Evolutionary conservation across 768 basidiomycete genomes (phyloP), one percentile per base, ranked within the genome.

Genomic region (Galerina marginata): DNA sequence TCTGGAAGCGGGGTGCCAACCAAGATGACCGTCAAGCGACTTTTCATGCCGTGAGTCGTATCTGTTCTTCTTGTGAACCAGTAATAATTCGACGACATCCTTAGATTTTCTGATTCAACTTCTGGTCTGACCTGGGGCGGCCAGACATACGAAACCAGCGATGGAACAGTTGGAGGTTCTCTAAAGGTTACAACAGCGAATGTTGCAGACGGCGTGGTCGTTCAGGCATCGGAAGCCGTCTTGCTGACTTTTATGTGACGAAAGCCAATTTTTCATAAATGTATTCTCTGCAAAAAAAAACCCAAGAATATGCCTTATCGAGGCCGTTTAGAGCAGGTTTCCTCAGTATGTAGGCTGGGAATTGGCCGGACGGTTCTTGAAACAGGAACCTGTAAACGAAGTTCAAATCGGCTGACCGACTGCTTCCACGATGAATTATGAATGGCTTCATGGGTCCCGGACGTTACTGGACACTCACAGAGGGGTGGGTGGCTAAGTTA

Each of bases 71-170:
- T 33, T 33, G 29, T 33, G 29, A 33, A 45, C 2, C 47, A 49
- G 29, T 33, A 46, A 33, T 33, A 33, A 33, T 33, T 48, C 42
- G 15, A 26, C 26, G 38, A 23, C 29, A 33, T 7, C 9, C n/a
- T 33, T 33, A 26, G 82, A 12, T 75, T 80, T 57, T 81, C 85
- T 2, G 79, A 84, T 58, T 84, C 83, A 62, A 76, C 71, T 3
- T 75, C 77, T 14, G 82, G 81, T 9, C 52, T 88, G 53, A 83
- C 75, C 0, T 86, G 85, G 84, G 86, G 81, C 46, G 86, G 85
- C 2, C 83, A 83, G 65, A 82, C 80, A 0, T 86, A 85, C 56
- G 86, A 87, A 65, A 86, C 85, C 0, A 56, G 62, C 38, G 69
- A 83, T 50, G 84, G 74, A 0, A 75, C 69, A 39, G 74, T 81